phyloP scores from a whole-genome alignment of 2,329 filamentous ascomycete species.

The Fusarium cyanostomum region DNA sequence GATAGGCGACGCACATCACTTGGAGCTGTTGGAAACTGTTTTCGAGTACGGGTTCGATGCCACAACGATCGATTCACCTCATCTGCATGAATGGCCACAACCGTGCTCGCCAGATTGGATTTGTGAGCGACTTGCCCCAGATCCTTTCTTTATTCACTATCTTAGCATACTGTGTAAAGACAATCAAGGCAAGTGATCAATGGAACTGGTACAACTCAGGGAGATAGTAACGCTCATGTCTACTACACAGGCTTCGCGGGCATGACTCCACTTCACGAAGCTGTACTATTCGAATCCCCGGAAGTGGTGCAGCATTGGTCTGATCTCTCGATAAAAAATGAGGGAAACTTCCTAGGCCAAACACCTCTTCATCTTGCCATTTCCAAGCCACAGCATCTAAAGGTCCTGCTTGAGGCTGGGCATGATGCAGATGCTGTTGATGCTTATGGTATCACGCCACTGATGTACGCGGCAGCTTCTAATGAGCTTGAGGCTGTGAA shows the following conservation, averaged over 20 bases:
- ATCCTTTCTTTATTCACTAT: background rate
- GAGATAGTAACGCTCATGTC: background rate
- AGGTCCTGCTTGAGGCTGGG: background rate
- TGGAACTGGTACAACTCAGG: accelerated
- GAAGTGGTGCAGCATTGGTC: background rate
- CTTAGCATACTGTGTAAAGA: background rate
- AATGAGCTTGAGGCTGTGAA: background rate
- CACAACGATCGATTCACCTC: background rate
- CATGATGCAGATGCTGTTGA: background rate
- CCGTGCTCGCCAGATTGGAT: background rate
- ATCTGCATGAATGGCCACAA: background rate
- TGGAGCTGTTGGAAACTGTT: background rate
- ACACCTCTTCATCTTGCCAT: background rate
- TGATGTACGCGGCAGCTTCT: slow-evolving; percentile 8
- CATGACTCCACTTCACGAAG: background rate
- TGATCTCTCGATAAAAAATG: background rate
- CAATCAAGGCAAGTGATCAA: background rate
- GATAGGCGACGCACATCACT: accelerated
- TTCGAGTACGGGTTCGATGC: background rate
- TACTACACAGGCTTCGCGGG: background rate
- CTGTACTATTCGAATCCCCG: background rate
- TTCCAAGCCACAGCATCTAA: background rate
- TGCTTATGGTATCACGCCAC: background rate
- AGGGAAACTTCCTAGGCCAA: background rate
- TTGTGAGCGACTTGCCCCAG: background rate